Conservation (phyloP, 2,329 filamentous ascomycete species). For the Oidium heveae region DNA sequence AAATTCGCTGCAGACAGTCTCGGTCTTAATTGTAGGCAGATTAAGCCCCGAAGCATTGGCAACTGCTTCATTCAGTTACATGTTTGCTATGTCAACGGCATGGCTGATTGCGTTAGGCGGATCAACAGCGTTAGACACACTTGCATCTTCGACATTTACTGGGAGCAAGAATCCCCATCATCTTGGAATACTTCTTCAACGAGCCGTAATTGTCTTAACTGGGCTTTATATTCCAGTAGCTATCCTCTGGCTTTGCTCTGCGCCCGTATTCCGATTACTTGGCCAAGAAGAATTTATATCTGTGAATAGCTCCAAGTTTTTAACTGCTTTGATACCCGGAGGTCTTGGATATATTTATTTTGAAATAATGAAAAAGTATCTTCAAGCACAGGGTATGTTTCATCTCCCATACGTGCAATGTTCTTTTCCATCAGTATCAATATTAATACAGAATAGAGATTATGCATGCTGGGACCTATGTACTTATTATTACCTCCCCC, state of each 20-base stretch:
- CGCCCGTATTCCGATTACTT: slow-evolving; percentile 45
- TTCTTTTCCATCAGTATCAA: slow-evolving; percentile 17
- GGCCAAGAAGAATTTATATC: slow-evolving; percentile 62
- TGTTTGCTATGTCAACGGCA: slow-evolving; percentile 77
- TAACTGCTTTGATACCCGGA: slow-evolving; percentile 51
- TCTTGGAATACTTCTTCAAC: slow-evolving; percentile 53
- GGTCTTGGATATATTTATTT: slow-evolving; percentile 76
- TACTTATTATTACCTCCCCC: slow-evolving; percentile 58
- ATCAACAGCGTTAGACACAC: slow-evolving; percentile 63
- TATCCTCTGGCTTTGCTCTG: slow-evolving; percentile 49
- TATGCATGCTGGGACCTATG: slow-evolving; percentile 64
- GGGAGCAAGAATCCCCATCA: slow-evolving; percentile 56
- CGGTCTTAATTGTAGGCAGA: slow-evolving; percentile 58
- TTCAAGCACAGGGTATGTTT: slow-evolving; percentile 60
- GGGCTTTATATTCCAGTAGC: slow-evolving; percentile 49
- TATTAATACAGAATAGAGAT: slow-evolving; percentile 19
- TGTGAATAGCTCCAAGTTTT: slow-evolving; percentile 43
- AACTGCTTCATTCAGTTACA: slow-evolving; percentile 67
- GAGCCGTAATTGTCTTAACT: slow-evolving; percentile 46
- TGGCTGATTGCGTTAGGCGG: slow-evolving; percentile 74
- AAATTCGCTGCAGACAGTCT: slow-evolving; percentile 62
- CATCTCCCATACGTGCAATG: neutral
- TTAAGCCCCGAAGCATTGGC: slow-evolving; percentile 58
- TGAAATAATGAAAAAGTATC: slow-evolving; percentile 62
- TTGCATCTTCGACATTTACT: slow-evolving; percentile 64